A percentile compares a stretch with the other conserved stretches of the same genome.
Conservation (phyloP, 805 yeast species). For the Lipomyces mesembrius region DNA sequence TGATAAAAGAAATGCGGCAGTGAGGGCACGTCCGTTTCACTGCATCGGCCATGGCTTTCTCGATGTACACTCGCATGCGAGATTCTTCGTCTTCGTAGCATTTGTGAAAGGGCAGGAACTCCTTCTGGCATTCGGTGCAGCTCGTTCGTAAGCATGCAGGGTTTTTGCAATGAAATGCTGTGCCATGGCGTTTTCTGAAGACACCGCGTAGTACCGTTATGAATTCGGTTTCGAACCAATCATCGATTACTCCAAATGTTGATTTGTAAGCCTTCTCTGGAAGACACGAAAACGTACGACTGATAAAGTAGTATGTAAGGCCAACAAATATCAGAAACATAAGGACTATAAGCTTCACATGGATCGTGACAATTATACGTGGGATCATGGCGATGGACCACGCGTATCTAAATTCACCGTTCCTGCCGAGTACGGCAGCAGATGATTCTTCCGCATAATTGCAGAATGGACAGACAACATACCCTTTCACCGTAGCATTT, state of each 20-base stretch:
- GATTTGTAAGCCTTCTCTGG: conserved; percentile 6
- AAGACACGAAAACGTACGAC: background rate
- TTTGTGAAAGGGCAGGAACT: conserved; percentile 34
- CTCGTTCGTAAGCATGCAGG: conserved; percentile 30
- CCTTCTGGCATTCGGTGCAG: conserved; percentile 35
- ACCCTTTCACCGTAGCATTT: conserved; percentile 15
- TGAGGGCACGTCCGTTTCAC: conserved; percentile 37
- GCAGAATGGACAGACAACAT: conserved; percentile 35
- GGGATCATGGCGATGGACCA: conserved; percentile 10
- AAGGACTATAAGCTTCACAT: conserved; percentile 4
- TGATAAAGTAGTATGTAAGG: background rate
- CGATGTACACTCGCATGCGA: conserved; percentile 32
- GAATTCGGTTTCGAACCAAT: conserved; percentile 14
- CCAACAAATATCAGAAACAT: conserved; percentile 7
- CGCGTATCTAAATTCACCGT: conserved; percentile 12
- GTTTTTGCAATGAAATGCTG: conserved; percentile 29
- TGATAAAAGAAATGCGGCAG: conserved; percentile 36
- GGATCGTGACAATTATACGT: conserved; percentile 6
- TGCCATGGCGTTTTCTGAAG: conserved; percentile 31
- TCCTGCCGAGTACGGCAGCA: conserved; percentile 23
- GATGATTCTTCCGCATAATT: conserved; percentile 29
- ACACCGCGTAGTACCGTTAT: conserved; percentile 24
- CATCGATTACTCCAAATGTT: conserved; percentile 16
- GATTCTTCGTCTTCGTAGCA: conserved; percentile 36
- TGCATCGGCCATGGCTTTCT: conserved; percentile 37